Base-by-base conservation (phyloP, 1,139 yeast genomes). In the Geotrichum restrictum region DNA sequence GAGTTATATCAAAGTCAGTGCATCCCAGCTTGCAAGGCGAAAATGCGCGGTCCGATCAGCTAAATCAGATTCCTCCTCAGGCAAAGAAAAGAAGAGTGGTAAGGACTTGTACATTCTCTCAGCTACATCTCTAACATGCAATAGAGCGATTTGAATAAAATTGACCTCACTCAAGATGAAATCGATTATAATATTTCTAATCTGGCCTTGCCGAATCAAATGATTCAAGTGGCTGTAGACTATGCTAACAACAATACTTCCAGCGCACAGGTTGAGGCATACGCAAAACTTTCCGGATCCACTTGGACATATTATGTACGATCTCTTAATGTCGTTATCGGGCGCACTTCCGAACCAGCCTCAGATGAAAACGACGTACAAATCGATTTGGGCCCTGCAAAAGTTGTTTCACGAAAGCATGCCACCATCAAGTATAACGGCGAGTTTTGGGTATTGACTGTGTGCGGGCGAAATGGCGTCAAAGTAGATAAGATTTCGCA, bases 261-360 rank as follows among this genome's bases (percentile, higher is more conserved):
- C 55, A 91, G 88, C 56, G 80, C 88, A 34, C 96, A 88, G 66
- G 93, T 93, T 18, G 96, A 89, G 69, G 98, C 98, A 0, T 93
- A 91, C 67, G 98, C 97, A 42, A 91, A 91, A 67, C 84, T 91
- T 48, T 91, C 97, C 0, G 98, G 98, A n/a, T 75, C 78, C 40
- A 82, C 81, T 63, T 93, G 98, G 98, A 91, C 98, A 1, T 93
- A 78, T 66, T 93, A 89, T 65, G 97, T 93, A 48, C 88, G 89
- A 66, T 76, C 83, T n/a, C 74, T 93, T 53, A 79, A 78, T 16
- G 80, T 93, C 6, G 74, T 85, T 2, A 86, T 93, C 54, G 98
- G 98, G 11, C 78, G 98, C 64, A 85, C 85, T 60, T 87, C 96
- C 1, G 96, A 68, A 31, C 68, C 74, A 52, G 58, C 56, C 31